These are phyloP conservation scores for Xylariaceae sp. DNA, from an alignment of 2,329 filamentous ascomycete genomes.

Conservation along the genomic window DNA sequence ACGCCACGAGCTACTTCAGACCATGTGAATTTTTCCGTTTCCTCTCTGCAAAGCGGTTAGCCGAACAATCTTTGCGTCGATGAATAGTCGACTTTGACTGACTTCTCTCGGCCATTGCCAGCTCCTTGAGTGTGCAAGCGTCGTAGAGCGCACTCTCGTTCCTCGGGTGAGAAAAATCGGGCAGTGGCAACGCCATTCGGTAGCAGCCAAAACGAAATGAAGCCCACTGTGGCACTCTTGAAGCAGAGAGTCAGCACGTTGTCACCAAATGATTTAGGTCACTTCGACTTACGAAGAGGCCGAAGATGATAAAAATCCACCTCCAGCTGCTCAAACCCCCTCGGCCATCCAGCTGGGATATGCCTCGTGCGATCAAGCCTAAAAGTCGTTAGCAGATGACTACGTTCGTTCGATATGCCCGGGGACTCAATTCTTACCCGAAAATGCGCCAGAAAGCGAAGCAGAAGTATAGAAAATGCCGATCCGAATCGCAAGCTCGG, in stretches of 20 bases:
- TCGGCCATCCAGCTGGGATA: conserved; percentile 63
- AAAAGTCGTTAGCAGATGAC: not conserved
- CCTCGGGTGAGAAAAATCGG: conserved; percentile 58
- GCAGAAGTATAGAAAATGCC: conserved; percentile 73
- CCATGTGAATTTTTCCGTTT: conserved; percentile 62
- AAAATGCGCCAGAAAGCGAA: conserved; percentile 69
- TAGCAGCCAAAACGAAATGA: conserved; percentile 58
- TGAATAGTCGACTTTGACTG: not conserved
- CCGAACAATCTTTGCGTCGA: conserved; percentile 16
- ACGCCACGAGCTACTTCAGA: conserved; percentile 68
- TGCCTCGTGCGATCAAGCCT: conserved; percentile 65
- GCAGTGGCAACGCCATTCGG: conserved; percentile 63
- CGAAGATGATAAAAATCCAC: conserved; percentile 69
- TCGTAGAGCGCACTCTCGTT: conserved; percentile 56
- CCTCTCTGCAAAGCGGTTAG: conserved; percentile 34
- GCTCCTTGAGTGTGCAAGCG: conserved; percentile 49
- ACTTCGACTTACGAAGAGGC: conserved; percentile 52
- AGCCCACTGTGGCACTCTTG: conserved; percentile 62
- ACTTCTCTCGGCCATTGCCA: conserved; percentile 43
- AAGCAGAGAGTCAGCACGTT: not conserved
- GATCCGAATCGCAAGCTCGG: conserved; percentile 67
- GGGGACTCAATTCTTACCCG: conserved; percentile 47
- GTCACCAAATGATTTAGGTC: not conserved
- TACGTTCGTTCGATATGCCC: too few relatives aligned
- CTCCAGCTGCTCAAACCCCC: conserved; percentile 64